These are phyloP conservation scores for Actinidia arguta DNA, from an alignment of 179 eudicot genomes.

Conservation along the genomic window DNA sequence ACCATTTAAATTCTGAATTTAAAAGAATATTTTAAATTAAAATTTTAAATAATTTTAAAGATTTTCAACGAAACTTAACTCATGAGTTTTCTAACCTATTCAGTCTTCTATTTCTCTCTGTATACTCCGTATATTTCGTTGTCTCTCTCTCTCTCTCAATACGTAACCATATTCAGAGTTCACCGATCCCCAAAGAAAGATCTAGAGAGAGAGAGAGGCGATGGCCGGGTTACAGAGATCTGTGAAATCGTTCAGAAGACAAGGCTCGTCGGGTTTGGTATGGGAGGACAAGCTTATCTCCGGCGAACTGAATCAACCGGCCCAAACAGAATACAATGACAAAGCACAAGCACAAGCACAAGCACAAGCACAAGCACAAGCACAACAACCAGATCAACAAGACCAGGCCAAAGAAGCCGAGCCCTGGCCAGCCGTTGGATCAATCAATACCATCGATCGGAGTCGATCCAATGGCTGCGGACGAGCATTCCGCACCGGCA, in stretches of 20 bases:
- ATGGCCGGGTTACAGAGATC: slow-evolving; percentile 19
- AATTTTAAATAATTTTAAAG: too few relatives aligned
- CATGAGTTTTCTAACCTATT: slow-evolving; percentile 53
- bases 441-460: slow-evolving; percentile 27
- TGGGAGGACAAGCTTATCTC: slow-evolving; percentile 62
- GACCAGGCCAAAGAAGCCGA: neutral
- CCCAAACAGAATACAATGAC: neutral
- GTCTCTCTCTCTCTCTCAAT: neutral
- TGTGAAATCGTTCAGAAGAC: slow-evolving; percentile 52
- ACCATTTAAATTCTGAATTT: too few relatives aligned
- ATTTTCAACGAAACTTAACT: too few relatives aligned
- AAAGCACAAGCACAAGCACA: neutral
- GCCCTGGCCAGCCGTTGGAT: neutral
- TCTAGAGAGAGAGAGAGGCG: neutral
- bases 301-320: slow-evolving; percentile 23
- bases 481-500: slow-evolving; percentile 38
- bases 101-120: slow-evolving; percentile 26
- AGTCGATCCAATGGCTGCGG: slow-evolving; percentile 47
- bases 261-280: slow-evolving; percentile 63
- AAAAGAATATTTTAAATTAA: too few relatives aligned
- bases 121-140: too few relatives aligned
- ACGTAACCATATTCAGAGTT: neutral
- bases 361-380: too few relatives aligned
- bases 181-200: neutral
- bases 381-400: too few relatives aligned